Percentiles rank a stretch among this genome's conserved stretches.
phyloP scores from a whole-genome alignment of 2,329 filamentous ascomycete genomes.

The Beauveria asiatica region DNA sequence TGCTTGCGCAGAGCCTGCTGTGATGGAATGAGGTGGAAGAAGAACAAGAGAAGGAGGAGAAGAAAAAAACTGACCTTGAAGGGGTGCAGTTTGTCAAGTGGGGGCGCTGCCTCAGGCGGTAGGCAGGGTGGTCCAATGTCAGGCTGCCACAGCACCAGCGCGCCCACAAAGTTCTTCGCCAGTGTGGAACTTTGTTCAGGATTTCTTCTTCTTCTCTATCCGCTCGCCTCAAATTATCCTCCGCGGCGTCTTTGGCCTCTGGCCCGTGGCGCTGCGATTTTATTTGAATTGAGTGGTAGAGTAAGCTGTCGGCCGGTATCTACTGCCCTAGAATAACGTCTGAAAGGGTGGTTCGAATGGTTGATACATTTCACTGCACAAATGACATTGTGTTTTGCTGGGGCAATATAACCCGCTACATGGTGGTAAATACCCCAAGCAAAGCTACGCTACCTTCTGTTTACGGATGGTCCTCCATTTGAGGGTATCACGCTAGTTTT shows the following conservation, averaged over 20 bases:
- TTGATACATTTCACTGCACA: conserved; percentile 51
- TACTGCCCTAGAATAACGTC: conserved; percentile 71
- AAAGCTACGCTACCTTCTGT: background rate
- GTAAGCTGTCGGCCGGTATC: conserved; percentile 65
- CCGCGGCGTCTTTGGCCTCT: conserved; percentile 9
- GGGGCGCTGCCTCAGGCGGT: conserved; percentile 9
- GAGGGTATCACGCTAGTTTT: conserved; percentile 19
- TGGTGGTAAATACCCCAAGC: background rate
- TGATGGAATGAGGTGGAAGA: conserved; percentile 7
- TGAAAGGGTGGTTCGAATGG: conserved; percentile 82
- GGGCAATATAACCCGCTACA: conserved; percentile 7
- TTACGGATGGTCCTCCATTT: background rate
- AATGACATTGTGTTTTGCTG: background rate
- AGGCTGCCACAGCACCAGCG: background rate
- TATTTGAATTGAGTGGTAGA: conserved; percentile 54
- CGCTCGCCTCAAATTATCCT: conserved; percentile 27
- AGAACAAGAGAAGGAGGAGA: conserved; percentile 11
- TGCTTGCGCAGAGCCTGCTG: conserved; percentile 27
- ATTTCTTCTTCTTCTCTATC: conserved; percentile 28
- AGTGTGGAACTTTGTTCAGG: conserved; percentile 4
- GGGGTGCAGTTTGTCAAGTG: conserved; percentile 4
- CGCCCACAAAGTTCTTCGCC: conserved; percentile 5
- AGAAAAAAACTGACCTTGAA: conserved; percentile 12
- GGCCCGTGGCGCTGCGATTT: conserved; percentile 46
- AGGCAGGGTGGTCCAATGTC: background rate